Evolutionary conservation across 176 grass and related monocot genomes (phyloP), one percentile per base, ranked within the genome.

Genomic region (Carex littledalei): DNA sequence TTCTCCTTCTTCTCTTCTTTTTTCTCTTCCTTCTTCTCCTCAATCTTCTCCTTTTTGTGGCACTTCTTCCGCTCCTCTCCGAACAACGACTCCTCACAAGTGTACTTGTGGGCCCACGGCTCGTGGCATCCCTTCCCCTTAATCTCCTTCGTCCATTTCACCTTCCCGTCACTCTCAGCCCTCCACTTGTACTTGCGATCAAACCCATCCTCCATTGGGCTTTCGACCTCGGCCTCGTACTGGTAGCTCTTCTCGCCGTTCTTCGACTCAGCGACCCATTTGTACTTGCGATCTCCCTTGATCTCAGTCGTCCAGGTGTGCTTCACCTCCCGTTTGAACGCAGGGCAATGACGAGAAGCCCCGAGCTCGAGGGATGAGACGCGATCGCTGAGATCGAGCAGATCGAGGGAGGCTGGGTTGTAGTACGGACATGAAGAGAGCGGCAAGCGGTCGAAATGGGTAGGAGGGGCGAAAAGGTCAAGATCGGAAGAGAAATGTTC

Each of bases 101-200:
- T 77, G 84, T 97, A 91, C 1, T 88, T 62, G 52, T 90, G 93
- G 3, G 91, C 89, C 86, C 87, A 85, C 0, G 89, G 92, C 70
- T 84, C 39, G 81, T 90, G 88, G 37, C 26, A 63, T 0, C 95
- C 95, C 70, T 94, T 98, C 16, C 95, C 95, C 88, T 98, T 90
- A 60, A 97, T 75, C 66, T 91, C 47, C 53, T 90, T 70, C 15
- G 45, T 84, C 94, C 94, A 97, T 63, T 89, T 93, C 87, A 94
- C 39, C 67, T 88, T 92, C 41, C 74, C 87, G 2, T 89, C 85
- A 0, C 70, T 35, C 61, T 92, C 91, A 55, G 92, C 79, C 85
- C 79, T 84, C 94, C 94, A 97, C 69, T 84, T 88, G 87, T 88
- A 94, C 92, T 94, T 97, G 83, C 92, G 90, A 85, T 94, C 92